These are phyloP conservation scores for Pseudocercospora crystallina DNA, from an alignment of 2,329 filamentous ascomycete genomes.

Conservation along the genomic window DNA sequence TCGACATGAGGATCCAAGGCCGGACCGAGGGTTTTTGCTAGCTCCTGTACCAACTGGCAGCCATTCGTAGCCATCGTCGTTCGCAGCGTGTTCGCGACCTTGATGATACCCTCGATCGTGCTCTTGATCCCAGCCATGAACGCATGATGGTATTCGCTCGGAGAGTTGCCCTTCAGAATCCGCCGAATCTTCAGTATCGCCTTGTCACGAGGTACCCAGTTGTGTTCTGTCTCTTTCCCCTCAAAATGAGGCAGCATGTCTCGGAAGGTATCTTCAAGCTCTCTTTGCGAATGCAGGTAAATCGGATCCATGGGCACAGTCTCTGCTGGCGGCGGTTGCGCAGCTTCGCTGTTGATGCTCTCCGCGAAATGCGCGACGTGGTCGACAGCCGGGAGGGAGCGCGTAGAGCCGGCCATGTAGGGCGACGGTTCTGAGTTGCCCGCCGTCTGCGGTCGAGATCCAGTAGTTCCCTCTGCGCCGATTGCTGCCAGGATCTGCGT, in stretches of 20 bases:
- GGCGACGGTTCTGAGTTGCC: constrained; percentile 28
- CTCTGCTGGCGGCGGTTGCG: constrained; percentile 61
- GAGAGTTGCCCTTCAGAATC: constrained; percentile 79
- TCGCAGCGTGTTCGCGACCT: constrained; percentile 76
- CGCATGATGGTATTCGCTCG: constrained; percentile 69
- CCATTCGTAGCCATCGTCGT: constrained; percentile 89
- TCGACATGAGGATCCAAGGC: constrained; percentile 87
- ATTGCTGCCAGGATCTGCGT: constrained; percentile 76
- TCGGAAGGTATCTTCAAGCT: constrained; percentile 83
- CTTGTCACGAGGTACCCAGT: constrained; percentile 87
- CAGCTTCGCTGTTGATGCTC: constrained; percentile 48
- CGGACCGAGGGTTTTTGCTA: constrained; percentile 73
- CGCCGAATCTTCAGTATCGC: constrained; percentile 72
- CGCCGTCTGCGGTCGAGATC: constrained; percentile 29
- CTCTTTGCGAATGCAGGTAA: constrained; percentile 79
- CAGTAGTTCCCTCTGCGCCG: constrained; percentile 46
- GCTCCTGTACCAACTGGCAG: constrained; percentile 79
- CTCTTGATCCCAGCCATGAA: constrained; percentile 71
- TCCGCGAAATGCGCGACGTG: constrained; percentile 46
- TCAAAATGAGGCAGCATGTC: constrained; percentile 82
- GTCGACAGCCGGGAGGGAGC: constrained; percentile 41
- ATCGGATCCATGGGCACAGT: constrained; percentile 72
- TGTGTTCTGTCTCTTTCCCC: constrained; percentile 83
- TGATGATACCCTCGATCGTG: constrained; percentile 84
- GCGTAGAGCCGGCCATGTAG: constrained; percentile 44